Evolutionary conservation across 257 asterid species (phyloP).

Genomic region (Phtheirospermum japonicum): DNA sequence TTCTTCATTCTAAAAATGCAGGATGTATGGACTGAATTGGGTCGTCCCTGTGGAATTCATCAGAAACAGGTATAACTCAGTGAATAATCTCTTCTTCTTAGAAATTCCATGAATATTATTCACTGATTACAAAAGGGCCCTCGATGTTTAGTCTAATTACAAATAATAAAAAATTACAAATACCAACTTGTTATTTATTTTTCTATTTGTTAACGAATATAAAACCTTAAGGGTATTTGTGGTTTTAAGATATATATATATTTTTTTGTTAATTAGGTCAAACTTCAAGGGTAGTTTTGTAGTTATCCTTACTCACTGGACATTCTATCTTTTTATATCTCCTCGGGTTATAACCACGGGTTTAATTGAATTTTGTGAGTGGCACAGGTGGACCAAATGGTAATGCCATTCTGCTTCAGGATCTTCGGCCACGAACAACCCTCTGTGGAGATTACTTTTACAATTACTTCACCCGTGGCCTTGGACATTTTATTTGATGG

Average conservation of each 20-base stretch:
- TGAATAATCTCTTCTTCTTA: conserved; percentile 1
- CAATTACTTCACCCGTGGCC: conserved; percentile 73
- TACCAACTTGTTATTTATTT: too few species aligned
- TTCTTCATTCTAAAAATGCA: conserved; percentile 27
- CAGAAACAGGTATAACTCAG: conserved; percentile 61
- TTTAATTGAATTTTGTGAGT: conserved; percentile 23
- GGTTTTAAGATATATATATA: too few species aligned
- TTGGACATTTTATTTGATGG: conserved; percentile 78
- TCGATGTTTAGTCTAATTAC: not conserved
- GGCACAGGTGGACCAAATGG: conserved; percentile 81
- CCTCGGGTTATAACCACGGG: too few species aligned
- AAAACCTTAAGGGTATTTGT: not conserved
- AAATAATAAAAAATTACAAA: not conserved
- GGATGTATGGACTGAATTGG: conserved; percentile 86
- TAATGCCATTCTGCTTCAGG: conserved; percentile 80
- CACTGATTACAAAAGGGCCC: not conserved
- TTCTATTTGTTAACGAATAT: too few species aligned
- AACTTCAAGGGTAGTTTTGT: not conserved
- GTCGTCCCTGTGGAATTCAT: conserved; percentile 81
- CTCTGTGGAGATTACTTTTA: conserved; percentile 81
- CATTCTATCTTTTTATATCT: not conserved
- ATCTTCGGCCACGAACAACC: conserved; percentile 70
- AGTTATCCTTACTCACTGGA: too few species aligned
- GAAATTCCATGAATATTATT: not conserved
- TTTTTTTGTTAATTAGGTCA: not conserved